Evolutionary conservation across 2,329 filamentous ascomycete genomes (phyloP), one percentile per base, ranked within the genome.

Genomic region (Bipolaris zeicola): DNA sequence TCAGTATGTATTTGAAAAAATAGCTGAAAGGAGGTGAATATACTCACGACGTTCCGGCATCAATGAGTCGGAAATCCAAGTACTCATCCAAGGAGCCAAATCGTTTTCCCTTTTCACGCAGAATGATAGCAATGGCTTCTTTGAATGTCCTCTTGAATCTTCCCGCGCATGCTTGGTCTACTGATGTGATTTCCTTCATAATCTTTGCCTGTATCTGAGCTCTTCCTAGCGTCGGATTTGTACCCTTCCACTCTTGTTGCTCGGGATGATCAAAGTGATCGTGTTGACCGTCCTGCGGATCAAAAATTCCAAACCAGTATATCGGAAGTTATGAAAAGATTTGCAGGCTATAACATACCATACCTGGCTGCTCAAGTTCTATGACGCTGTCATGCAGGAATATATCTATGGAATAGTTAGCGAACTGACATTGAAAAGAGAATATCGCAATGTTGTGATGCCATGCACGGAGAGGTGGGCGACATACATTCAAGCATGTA

Each of bases 401-500:
- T 6, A 8, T 16, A 34, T 46, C 50, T 52, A 6, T 10, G 3
- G 10, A 13, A 28, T 11, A 14, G n/a, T 52, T n/a, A 52, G 24
- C 33, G 3, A 33, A 31, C 10, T 22, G n/a, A 14, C 5, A 36
- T 3, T 3, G 14, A 26, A 28, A 2, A 18, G 22, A 13, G 24
- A 20, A 13, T 6, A 18, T 14, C n/a, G 18, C 1, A 5, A 14
- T 11, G 7, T 11, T 28, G 16, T 3, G 6, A 22, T 11, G 22
- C 4, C 6, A 31, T 6, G 13, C 14, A 50, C 10, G 11, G 8
- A 6, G 4, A 6, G 7, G 39, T n/a, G 24, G 8, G 13, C 8
- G 5, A 6, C 42, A 13, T 28, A 54, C 44, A 54, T 10, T 54
- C 44, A 3, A 48, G 5, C 2, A 54, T 2, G 13, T 54, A 54